phyloP scores from a whole-genome alignment of 2,329 filamentous ascomycete species.

The Beauveria pseudobassiana region DNA sequence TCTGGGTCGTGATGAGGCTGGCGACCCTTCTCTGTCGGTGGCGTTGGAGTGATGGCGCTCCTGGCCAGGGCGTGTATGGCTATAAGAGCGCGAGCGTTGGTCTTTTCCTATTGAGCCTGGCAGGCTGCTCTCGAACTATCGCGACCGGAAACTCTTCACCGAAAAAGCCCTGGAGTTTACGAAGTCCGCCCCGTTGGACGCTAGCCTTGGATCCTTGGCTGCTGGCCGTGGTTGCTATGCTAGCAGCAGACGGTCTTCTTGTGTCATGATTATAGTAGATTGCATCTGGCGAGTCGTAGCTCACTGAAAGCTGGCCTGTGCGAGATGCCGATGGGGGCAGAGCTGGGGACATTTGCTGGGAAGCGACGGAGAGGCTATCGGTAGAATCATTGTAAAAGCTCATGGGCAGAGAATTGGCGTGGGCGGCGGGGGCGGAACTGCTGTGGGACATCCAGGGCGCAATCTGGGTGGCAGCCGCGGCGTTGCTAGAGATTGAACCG shows the following conservation, averaged over 20 bases:
- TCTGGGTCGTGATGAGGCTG: slow-evolving; percentile 66
- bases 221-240: slow-evolving; percentile 69
- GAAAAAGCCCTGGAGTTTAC: slow-evolving; percentile 86
- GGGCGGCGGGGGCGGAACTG: slow-evolving; percentile 21
- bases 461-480: slow-evolving; percentile 45
- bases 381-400: slow-evolving; percentile 71
- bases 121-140: slow-evolving; percentile 66
- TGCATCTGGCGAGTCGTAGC: slow-evolving; percentile 54
- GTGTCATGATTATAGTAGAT: slow-evolving; percentile 59
- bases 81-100: slow-evolving; percentile 56
- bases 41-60: slow-evolving; percentile 76
- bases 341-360: slow-evolving; percentile 65
- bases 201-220: slow-evolving; percentile 75
- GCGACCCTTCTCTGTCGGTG: slow-evolving; percentile 67
- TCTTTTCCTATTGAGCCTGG: slow-evolving; percentile 46
- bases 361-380: slow-evolving; percentile 55
- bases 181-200: slow-evolving; percentile 61
- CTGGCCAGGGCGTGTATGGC: slow-evolving; percentile 52
- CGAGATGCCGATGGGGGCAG: slow-evolving; percentile 43
- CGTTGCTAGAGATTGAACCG: slow-evolving; percentile 35
- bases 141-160: slow-evolving; percentile 74
- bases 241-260: slow-evolving; percentile 79
- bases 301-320: slow-evolving; percentile 29
- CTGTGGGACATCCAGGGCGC: slow-evolving; percentile 51
- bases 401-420: slow-evolving; percentile 35